Base-by-base conservation (phyloP, 139 green algal species). In the Chlorella vulgaris region DNA sequence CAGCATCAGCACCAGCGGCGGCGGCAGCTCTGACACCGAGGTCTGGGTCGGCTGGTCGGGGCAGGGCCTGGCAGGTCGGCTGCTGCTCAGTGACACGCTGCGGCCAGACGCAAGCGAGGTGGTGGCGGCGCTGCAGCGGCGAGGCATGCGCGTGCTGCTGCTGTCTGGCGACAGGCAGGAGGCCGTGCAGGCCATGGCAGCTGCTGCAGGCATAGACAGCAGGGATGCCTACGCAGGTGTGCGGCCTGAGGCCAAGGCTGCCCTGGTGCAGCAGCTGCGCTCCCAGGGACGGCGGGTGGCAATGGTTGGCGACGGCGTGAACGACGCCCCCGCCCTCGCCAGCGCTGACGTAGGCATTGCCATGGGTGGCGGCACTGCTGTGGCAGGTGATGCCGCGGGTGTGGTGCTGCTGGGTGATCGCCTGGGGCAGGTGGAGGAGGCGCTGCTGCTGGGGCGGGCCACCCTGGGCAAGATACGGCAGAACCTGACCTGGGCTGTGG, bases 301-400 rank as follows among this genome's bases (percentile, higher is more conserved):
- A 6, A 98, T 98, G 94, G 93, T 98, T 7, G 96, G 96, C 2
- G 96, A 99, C 61, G 96, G 96, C 67, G 92, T 99, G 40, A 99
- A 99, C 83, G 96, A 99, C 83, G 93, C 96, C 3, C 91, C 96
- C 0, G 96, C 96, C 1, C 88, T 98, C 28, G 94, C 93, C 24
- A 87, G 88, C 1, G 92, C 96, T 10, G 65, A 91, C 58, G 93
- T 98, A 43, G 95, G 95, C 47, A 90, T 98, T 7, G 94, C 94
- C 28, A 86, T 97, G 77, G 85, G 75, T 24, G 83, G 85, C n/a
- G 91, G 91, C 68, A 89, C 92, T 62, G 93, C 92, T 22, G 92
- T 90, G 43, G 92, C 96, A 55, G 92, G 88, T 3, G 91, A 97
- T 36, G 96, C 94, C 0, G 90, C 93, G 15, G 89, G 79, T 22